Base-by-base conservation (phyloP, 2,329 filamentous ascomycete genomes). In the Dactylellina leptospora region DNA sequence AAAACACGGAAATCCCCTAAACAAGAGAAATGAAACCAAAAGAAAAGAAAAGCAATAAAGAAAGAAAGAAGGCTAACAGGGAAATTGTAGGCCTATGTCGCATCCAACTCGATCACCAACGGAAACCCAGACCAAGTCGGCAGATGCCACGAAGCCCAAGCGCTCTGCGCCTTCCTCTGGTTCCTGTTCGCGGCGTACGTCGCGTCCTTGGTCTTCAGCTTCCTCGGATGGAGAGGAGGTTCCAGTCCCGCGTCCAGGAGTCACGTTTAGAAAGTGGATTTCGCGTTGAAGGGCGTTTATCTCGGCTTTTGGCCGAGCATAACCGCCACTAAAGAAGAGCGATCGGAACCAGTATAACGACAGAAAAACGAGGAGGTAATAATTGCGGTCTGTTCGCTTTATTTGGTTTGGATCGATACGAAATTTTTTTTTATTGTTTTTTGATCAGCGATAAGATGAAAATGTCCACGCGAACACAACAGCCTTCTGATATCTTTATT, bases 111-210 rank as follows among this genome's bases (percentile, higher is more conserved):
- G 20, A 64, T 72, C 53, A 72, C 68, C 36, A 64, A 72, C 53
- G 68, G 68, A 13, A 55, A 53, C 18, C 45, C 42, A 1, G 53
- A 72, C 47, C 44, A 28, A 11, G 50, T 36, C 18, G 53, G 11
- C 10, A 44, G 68, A 45, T 85, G 83, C 76, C 82, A 81, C 40
- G 83, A 85, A 77, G 82, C 82, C 8, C 82, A 85, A 76, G 83
- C 83, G 3, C 77, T 81, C 1, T 79, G 78, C 20, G 83, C 83
- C 0, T 85, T 85, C 79, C 78, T 84, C 51, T 85, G 82, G 82
- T 83, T 85, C 74, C 79, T 78, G 6, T 84, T 81, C 78, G 81
- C 79, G 38, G 76, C 80, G 3, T 85, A 81, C 71, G 77, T 81
- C 44, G 59, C 36, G 8, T 54, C 68, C 79, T 74, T 81, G 22